These are phyloP conservation scores for Turritis glabra DNA, from an alignment of 345 rosid genomes.

Conservation along the genomic window DNA sequence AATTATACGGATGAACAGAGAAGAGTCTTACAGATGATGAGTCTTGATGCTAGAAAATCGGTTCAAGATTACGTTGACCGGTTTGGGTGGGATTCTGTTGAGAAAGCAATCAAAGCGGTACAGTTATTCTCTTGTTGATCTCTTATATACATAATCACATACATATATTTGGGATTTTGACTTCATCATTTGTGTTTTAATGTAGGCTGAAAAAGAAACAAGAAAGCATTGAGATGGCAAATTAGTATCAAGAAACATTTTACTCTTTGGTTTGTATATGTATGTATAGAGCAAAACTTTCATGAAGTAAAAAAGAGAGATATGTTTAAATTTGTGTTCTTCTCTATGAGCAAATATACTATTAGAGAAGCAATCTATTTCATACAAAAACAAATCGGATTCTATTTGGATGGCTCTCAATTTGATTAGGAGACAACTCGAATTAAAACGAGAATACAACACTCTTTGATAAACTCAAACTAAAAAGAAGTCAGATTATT, in stretches of 20 bases:
- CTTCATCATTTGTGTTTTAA: background rate
- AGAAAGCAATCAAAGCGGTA: conserved; percentile 80
- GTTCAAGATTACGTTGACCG: conserved; percentile 63
- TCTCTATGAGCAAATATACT: too few relatives aligned
- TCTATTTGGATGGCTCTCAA: background rate
- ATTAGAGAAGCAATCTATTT: background rate
- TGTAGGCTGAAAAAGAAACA: conserved; percentile 86
- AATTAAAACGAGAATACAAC: background rate
- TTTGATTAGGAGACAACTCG: background rate
- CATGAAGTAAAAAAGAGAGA: background rate
- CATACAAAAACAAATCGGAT: background rate
- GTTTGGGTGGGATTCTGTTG: conserved; percentile 80
- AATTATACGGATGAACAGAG: conserved; percentile 58
- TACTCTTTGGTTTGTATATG: conserved; percentile 22
- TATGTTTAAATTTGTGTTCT: background rate
- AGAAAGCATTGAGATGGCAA: conserved; percentile 53
- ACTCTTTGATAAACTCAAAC: background rate
- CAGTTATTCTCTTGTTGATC: background rate
- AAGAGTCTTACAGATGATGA: conserved; percentile 86
- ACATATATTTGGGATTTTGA: background rate
- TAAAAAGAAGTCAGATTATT: too few relatives aligned
- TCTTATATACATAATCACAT: background rate
- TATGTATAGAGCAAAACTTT: conserved; percentile 10
- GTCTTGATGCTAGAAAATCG: conserved; percentile 79
- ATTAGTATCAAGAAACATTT: conserved; percentile 6